Conservation (phyloP, 2,329 filamentous ascomycete species). For the Microascus cirrosus region DNA sequence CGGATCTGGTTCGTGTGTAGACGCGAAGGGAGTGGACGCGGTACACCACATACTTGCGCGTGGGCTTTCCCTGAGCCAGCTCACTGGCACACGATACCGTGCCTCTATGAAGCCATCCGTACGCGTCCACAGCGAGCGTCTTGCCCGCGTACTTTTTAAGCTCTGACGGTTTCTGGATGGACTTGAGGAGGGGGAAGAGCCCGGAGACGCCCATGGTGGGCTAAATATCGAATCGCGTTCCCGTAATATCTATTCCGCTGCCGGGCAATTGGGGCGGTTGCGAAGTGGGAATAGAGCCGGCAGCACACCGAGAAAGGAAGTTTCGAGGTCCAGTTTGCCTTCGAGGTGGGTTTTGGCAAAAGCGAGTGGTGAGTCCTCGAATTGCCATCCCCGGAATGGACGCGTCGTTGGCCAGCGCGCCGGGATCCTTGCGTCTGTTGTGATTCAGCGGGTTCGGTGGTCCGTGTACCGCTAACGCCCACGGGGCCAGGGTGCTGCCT, state of each 20-base stretch:
- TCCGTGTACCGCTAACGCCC: background rate
- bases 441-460: background rate
- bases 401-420: background rate
- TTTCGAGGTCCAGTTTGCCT: background rate
- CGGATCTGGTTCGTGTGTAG: background rate
- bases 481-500: background rate
- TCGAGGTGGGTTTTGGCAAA: background rate
- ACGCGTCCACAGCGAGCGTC: conserved; percentile 89
- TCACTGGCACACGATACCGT: conserved; percentile 85
- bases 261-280: background rate
- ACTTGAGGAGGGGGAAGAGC: conserved; percentile 84
- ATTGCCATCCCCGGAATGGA: background rate
- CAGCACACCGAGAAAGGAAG: background rate
- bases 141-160: conserved; percentile 81
- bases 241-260: background rate
- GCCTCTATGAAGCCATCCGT: conserved; percentile 95
- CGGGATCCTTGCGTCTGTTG: background rate
- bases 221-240: background rate
- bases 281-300: background rate
- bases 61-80: conserved; percentile 78
- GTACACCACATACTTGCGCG: conserved; percentile 56
- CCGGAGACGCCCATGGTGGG: conserved; percentile 10
- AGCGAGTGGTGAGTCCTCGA: background rate
- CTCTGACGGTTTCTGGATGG: conserved; percentile 81
- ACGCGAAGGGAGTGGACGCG: background rate